Percentiles rank a stretch among this genome's conserved stretches.
Evolutionary conservation across 805 yeast genomes (phyloP).

Genomic region (Spathaspora sp.): DNA sequence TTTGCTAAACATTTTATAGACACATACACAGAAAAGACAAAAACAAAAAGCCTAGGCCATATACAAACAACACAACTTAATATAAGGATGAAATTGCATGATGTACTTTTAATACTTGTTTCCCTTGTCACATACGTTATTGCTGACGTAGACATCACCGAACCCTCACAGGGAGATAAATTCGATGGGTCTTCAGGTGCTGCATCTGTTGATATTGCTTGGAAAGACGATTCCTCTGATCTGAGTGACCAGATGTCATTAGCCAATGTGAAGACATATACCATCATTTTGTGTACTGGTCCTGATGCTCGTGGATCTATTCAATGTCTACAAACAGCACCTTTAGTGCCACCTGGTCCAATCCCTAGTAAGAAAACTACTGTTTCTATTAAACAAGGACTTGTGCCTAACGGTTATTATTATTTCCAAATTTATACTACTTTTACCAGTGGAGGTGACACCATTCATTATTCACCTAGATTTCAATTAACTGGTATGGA

Average conservation of each 20-base stretch:
- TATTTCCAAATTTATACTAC: constrained; percentile 65
- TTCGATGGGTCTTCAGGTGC: constrained; percentile 37
- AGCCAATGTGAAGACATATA: constrained; percentile 38
- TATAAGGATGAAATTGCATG: neutral
- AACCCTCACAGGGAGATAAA: constrained; percentile 38
- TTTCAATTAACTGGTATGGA: constrained; percentile 68
- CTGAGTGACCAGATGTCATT: constrained; percentile 24
- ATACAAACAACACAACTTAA: neutral
- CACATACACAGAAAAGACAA: neutral
- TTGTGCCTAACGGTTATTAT: constrained; percentile 63
- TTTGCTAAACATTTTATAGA: neutral
- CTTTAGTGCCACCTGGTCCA: constrained; percentile 20
- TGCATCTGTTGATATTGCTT: constrained; percentile 26
- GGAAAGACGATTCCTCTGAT: constrained; percentile 60
- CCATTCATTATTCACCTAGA: constrained; percentile 67
- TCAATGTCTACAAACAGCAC: constrained; percentile 25
- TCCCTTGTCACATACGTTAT: neutral
- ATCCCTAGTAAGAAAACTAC: constrained; percentile 28
- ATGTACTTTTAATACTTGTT: neutral
- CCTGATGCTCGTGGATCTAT: constrained; percentile 40
- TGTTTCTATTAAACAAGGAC: constrained; percentile 39
- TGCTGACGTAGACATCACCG: constrained; percentile 47
- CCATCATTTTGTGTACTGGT: constrained; percentile 69
- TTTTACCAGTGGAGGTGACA: constrained; percentile 34
- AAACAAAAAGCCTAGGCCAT: no score